Conservation (phyloP, 2,329 filamentous ascomycete genomes). For the Trichophyton simii region DNA sequence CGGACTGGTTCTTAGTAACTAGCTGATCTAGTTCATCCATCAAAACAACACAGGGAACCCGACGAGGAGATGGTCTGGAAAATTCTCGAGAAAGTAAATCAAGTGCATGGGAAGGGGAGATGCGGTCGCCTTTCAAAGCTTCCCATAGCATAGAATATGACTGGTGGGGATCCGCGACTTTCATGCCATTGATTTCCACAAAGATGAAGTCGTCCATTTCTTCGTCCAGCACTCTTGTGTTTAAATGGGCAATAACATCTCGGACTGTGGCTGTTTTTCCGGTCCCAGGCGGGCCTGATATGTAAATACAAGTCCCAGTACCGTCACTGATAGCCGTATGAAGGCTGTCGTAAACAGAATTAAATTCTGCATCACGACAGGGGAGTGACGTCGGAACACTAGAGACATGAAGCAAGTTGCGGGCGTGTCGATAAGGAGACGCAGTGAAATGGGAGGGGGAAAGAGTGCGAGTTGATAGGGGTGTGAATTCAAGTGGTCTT, state of each 20-base stretch:
- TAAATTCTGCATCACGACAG: conserved; percentile 84
- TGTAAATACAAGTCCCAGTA: conserved; percentile 93
- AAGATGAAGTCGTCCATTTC: conserved; percentile 98
- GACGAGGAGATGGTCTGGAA: conserved; percentile 73
- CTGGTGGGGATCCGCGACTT: conserved; percentile 94
- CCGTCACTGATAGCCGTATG: conserved; percentile 90
- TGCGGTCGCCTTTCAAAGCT: conserved; percentile 81
- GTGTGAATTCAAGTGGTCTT: conserved; percentile 88
- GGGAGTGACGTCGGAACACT: conserved; percentile 81
- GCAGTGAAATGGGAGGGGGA: conserved; percentile 61
- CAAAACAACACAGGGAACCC: conserved; percentile 88
- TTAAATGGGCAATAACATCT: conserved; percentile 80
- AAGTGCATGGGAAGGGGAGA: conserved; percentile 81
- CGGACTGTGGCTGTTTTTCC: conserved; percentile 96
- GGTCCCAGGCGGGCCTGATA: conserved; percentile 94
- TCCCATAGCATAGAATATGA: conserved; percentile 94
- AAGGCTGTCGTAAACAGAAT: conserved; percentile 81
- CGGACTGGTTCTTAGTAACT: conserved; percentile 95
- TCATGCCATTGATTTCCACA: conserved; percentile 99
- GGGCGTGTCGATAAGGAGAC: conserved; percentile 83
- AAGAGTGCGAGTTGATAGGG: conserved; percentile 75
- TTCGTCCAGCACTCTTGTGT: conserved; percentile 74
- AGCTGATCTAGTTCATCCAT: conserved; percentile 99
- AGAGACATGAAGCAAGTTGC: conserved; percentile 81
- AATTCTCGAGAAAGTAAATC: conserved; percentile 89